Evolutionary conservation across 768 basidiomycete species (phyloP), one percentile per base, ranked within the genome.

Genomic region (Omphalotus guepiniiformis): DNA sequence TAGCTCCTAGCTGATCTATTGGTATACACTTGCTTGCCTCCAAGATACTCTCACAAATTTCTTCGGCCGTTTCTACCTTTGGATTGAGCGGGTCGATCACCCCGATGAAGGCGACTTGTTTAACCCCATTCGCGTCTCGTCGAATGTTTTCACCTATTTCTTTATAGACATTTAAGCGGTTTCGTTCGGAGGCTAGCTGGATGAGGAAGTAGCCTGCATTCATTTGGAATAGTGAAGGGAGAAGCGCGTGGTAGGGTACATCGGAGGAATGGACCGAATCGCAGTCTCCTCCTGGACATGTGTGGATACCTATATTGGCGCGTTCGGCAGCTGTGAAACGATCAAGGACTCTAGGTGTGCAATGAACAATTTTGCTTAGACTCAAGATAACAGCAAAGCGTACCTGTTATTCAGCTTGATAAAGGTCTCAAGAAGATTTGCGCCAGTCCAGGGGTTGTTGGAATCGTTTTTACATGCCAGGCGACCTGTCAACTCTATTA

Each of bases 131-230:
- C 12, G 44, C 44, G 21, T 46, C 35, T 46, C 27, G 23, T n/a
- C 44, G 35, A 26, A 46, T 36, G 35, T 46, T 22, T 30, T 46
- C 38, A n/a, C 44, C 44, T 13, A 46, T 46, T 25, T 46, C 44
- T 46, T 46, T 21, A 26, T 46, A 23, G 25, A 46, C 38, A n/a
- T 32, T 23, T 15, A 27, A 9, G n/a, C 35, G 34, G 11, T n/a
- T 36, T 25, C 25, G 23, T 16, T 46, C 29, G 9, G 44, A 46
- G 11, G 44, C 44, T 9, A 46, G 44, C 28, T 46, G 44, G 11
- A 46, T 46, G 44, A 46, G 44, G 22, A 46, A 46, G 44, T 46
- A 46, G n/a, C 44, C 44, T 26, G 44, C 44, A 18, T 46, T 46
- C 15, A 46, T 46, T 34, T 5, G 35, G 35, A 46, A 46, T 4